These are phyloP conservation scores for Picea sitchensis DNA, from an alignment of 75 land plant genomes.

Conservation along the genomic window DNA sequence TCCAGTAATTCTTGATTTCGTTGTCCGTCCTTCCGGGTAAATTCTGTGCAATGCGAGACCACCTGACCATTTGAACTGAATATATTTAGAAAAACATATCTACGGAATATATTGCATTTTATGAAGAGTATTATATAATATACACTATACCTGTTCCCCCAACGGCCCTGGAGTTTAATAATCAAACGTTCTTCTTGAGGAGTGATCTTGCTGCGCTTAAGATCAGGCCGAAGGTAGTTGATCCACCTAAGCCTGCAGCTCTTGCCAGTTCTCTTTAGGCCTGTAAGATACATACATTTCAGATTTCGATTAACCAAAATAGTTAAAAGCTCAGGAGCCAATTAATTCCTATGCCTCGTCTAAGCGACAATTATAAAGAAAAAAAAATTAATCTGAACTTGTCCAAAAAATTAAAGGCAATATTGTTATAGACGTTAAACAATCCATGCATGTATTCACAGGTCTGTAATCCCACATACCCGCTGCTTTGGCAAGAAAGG, in stretches of 20 bases:
- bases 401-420: background rate
- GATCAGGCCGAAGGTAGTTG: constrained; percentile 75
- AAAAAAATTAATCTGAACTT: too few relatives aligned
- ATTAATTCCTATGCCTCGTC: too few relatives aligned
- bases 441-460: background rate
- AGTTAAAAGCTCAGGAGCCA: too few relatives aligned
- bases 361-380: too few relatives aligned
- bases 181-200: constrained; percentile 71
- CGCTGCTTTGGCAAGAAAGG: constrained; percentile 54
- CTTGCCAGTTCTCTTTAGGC: constrained; percentile 74
- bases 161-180: constrained; percentile 67
- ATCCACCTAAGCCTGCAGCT: constrained; percentile 90
- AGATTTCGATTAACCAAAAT: too few relatives aligned
- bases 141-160: constrained; percentile 50
- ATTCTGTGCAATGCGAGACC: constrained; percentile 17
- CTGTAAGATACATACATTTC: constrained; percentile 14
- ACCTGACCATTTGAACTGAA: background rate
- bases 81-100: background rate
- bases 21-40: constrained; percentile 19
- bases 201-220: constrained; percentile 72
- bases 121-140: background rate
- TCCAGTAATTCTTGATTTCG: constrained; percentile 22
- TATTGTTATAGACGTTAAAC: background rate
- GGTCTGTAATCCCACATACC: constrained; percentile 22
- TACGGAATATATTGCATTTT: background rate